These are phyloP conservation scores for Stentor roeselii DNA, from an alignment of 73 alveolate species.

Conservation along the genomic window DNA sequence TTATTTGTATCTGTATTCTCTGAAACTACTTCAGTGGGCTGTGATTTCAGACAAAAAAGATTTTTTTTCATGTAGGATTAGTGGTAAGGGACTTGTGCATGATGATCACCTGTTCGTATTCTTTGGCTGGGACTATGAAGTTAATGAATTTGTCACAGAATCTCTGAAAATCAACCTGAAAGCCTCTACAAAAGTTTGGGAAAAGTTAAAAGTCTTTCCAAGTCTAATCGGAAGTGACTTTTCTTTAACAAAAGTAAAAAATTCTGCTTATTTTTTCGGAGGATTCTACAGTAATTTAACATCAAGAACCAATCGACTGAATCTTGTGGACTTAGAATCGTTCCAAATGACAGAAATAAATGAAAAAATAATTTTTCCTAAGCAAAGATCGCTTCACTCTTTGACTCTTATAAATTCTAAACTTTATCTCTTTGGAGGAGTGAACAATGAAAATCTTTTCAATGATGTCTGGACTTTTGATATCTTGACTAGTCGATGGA, in stretches of 20 bases:
- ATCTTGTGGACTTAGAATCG: neutral
- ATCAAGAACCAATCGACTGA: neutral
- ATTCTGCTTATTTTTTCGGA: slow-evolving; percentile 1
- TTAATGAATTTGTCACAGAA: too few relatives aligned
- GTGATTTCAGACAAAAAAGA: too few relatives aligned
- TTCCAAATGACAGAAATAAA: neutral
- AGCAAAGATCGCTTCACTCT: neutral
- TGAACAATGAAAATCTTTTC: neutral
- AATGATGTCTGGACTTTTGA: neutral
- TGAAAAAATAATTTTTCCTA: neutral
- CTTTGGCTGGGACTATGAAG: neutral
- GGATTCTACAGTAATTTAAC: neutral
- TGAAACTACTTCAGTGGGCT: too few relatives aligned
- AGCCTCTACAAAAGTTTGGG: too few relatives aligned
- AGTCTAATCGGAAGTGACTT: neutral
- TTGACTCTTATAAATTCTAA: neutral
- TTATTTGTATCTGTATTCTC: too few relatives aligned
- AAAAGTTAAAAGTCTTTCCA: too few relatives aligned
- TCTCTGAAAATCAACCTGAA: too few relatives aligned
- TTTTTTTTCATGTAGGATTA: too few relatives aligned
- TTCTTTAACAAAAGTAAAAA: neutral
- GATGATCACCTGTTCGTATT: neutral
- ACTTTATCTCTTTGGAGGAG: slow-evolving; percentile 16
- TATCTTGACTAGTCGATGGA: neutral
- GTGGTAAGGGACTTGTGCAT: too few relatives aligned